These are phyloP conservation scores for Citrus unshiu DNA, from an alignment of 345 rosid species.

Conservation along the genomic window DNA sequence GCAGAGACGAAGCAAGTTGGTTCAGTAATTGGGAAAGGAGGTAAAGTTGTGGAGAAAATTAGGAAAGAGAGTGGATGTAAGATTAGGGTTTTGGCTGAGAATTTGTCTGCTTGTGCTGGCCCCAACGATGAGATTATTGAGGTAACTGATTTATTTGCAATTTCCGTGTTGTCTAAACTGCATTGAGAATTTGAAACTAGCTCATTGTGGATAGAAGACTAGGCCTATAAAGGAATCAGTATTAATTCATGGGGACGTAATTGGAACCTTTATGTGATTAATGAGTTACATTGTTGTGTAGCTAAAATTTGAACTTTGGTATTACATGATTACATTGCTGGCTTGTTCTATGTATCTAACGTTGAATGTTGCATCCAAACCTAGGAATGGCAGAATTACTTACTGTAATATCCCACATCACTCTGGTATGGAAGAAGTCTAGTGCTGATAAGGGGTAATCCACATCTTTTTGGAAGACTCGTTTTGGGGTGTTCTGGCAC, in stretches of 20 bases:
- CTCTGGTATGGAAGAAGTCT: no score
- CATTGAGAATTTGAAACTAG: neutral
- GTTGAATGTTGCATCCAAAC: neutral
- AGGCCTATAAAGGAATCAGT: neutral
- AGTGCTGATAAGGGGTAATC: no score
- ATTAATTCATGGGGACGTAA: neutral
- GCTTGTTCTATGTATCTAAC: neutral
- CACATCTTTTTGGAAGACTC: no score
- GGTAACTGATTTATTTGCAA: slow-evolving; percentile 31
- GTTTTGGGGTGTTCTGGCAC: no score
- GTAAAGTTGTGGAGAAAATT: slow-evolving; percentile 73
- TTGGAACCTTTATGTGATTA: neutral
- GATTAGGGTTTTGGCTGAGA: slow-evolving; percentile 59
- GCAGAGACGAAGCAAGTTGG: slow-evolving; percentile 71
- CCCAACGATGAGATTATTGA: slow-evolving; percentile 76
- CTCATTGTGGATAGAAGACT: neutral
- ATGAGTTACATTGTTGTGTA: neutral
- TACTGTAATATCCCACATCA: neutral
- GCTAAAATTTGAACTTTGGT: neutral
- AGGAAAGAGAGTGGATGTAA: slow-evolving; percentile 72
- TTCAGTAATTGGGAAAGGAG: slow-evolving; percentile 84
- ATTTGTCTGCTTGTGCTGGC: slow-evolving; percentile 64
- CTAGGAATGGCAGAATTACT: neutral
- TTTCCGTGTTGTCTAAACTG: neutral
- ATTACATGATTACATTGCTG: neutral